A percentile compares a stretch with the other conserved stretches of the same genome.
Conservation (phyloP, 2,329 filamentous ascomycete genomes). For the Daldinia sp. region DNA sequence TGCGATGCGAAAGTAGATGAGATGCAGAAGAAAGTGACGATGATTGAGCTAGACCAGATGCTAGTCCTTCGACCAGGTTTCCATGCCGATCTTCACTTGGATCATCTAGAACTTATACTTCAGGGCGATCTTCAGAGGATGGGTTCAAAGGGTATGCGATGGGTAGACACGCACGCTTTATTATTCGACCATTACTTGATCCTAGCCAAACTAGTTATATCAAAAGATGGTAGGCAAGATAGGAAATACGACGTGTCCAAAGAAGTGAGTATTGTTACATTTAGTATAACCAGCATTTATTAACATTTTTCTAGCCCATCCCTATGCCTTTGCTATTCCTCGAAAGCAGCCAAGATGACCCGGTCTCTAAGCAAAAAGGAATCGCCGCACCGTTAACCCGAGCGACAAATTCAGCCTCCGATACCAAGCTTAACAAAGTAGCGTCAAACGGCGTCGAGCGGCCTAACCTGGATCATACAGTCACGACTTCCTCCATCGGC, state of each 20-base stretch:
- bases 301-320: slow-evolving; percentile 71
- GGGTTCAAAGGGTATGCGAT: slow-evolving; percentile 88
- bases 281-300: slow-evolving; percentile 27
- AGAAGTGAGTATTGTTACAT: slow-evolving; percentile 65
- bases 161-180: slow-evolving; percentile 93
- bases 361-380: slow-evolving; percentile 85
- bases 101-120: slow-evolving; percentile 90
- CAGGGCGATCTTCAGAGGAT: slow-evolving; percentile 90
- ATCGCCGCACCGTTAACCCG: slow-evolving; percentile 72
- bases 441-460: slow-evolving; percentile 63
- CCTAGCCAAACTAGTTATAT: slow-evolving; percentile 81
- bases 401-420: slow-evolving; percentile 71
- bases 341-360: slow-evolving; percentile 92
- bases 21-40: slow-evolving; percentile 88
- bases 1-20: slow-evolving; percentile 94
- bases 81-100: slow-evolving; percentile 88
- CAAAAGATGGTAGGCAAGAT: slow-evolving; percentile 76
- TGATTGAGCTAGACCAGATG: slow-evolving; percentile 86
- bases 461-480: slow-evolving; percentile 74
- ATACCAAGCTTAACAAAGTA: slow-evolving; percentile 69
- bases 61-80: slow-evolving; percentile 88
- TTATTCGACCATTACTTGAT: slow-evolving; percentile 98
- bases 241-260: slow-evolving; percentile 96
- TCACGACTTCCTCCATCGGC: slow-evolving; percentile 74
- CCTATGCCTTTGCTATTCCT: slow-evolving; percentile 96